Percentiles rank a stretch among this genome's conserved stretches.
These are phyloP conservation scores for Boletellus sp. DNA, from an alignment of 768 basidiomycete genomes.

Conservation along the genomic window DNA sequence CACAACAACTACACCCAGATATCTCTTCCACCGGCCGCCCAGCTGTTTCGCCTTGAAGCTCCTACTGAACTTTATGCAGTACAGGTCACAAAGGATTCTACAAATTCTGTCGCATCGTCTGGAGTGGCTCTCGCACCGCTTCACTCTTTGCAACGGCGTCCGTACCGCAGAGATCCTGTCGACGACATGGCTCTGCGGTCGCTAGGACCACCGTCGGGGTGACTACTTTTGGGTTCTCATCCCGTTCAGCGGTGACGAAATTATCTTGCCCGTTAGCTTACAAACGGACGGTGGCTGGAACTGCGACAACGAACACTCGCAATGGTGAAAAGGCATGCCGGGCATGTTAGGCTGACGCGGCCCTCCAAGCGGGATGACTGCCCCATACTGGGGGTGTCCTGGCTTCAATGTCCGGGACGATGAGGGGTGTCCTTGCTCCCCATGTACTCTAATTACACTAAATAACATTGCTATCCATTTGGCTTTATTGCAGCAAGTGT, in stretches of 20 bases:
- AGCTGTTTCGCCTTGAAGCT: slow-evolving; percentile 27
- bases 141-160: slow-evolving; percentile 50
- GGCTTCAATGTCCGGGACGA: neutral
- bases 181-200: slow-evolving; percentile 62
- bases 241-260: slow-evolving; percentile 21
- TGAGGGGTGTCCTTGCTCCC: too few relatives aligned
- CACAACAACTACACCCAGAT: slow-evolving; percentile 19
- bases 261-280: slow-evolving; percentile 13
- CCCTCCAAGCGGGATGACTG: neutral
- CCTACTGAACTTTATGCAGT: slow-evolving; percentile 32
- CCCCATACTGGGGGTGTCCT: neutral
- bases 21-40: slow-evolving; percentile 32
- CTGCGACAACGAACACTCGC: slow-evolving; percentile 2
- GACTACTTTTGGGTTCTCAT: slow-evolving; percentile 27
- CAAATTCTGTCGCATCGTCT: slow-evolving; percentile 19
- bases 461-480: slow-evolving; percentile 18
- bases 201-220: slow-evolving; percentile 38
- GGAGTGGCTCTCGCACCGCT: slow-evolving; percentile 55
- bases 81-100: slow-evolving; percentile 17
- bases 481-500: slow-evolving; percentile 21
- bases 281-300: slow-evolving; percentile 9
- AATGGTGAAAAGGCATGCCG: slow-evolving; percentile 4
- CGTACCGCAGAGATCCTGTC: slow-evolving; percentile 55
- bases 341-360: neutral
- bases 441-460: slow-evolving; percentile 16